Percentiles rank a stretch among this genome's conserved stretches.
Evolutionary conservation across 495 filamentous ascomycete species (phyloP).

Genomic region (Lophiotrema nucula): DNA sequence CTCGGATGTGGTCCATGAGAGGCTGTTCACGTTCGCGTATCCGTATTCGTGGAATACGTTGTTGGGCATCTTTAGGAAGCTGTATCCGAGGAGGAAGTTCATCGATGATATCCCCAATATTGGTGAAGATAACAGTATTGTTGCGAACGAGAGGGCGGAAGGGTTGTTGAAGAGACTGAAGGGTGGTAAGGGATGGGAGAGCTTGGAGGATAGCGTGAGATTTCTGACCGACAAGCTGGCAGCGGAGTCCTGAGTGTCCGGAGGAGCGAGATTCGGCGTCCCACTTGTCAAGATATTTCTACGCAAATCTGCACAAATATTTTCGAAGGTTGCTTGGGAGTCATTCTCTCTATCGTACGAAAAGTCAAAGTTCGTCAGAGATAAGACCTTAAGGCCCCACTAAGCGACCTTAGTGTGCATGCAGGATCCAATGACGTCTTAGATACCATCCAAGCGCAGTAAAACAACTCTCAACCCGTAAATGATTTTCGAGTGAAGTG

Average conservation of each 20-base stretch:
- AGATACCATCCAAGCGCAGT: too few species aligned
- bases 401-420: too few species aligned
- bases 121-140: constrained; percentile 15
- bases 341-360: too few species aligned
- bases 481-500: too few species aligned
- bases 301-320: too few species aligned
- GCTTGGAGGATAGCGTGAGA: not conserved
- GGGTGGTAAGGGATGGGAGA: not conserved
- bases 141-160: constrained; percentile 14
- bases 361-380: too few species aligned
- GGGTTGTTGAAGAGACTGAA: constrained; percentile 12
- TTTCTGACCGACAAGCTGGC: not conserved
- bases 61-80: constrained; percentile 14
- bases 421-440: too few species aligned
- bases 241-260: not conserved
- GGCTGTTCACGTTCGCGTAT: constrained; percentile 22
- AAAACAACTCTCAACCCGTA: too few species aligned
- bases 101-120: constrained; percentile 6
- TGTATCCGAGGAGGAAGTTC: constrained; percentile 15
- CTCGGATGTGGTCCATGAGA: constrained; percentile 8
- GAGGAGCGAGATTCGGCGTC: too few species aligned
- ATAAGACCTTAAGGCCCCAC: too few species aligned
- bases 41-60: constrained; percentile 23
- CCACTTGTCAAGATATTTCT: too few species aligned
- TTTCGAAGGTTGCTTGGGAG: too few species aligned